Percentiles rank a stretch among this genome's conserved stretches.
phyloP scores from a whole-genome alignment of 2,329 filamentous ascomycete species.

The Cytospora chrysosperma region DNA sequence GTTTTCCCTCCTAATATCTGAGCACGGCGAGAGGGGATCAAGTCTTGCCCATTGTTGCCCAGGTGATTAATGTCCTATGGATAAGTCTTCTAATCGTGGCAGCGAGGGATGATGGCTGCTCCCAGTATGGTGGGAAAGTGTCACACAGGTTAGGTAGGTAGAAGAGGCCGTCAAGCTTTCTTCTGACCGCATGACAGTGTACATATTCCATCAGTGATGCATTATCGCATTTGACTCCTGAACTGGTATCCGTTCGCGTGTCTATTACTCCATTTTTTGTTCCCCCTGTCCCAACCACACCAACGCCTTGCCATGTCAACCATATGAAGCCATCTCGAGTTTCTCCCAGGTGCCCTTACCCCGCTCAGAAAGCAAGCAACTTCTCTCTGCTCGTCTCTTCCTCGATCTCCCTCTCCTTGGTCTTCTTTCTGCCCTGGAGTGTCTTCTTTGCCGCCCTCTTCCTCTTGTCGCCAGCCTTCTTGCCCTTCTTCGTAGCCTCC shows the following conservation, averaged over 20 bases:
- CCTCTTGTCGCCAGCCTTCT: conserved; percentile 57
- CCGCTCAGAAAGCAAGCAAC: conserved; percentile 32
- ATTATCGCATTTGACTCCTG: not conserved
- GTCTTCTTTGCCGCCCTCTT: conserved; percentile 51
- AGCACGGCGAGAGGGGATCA: too few species aligned
- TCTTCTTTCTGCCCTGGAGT: conserved; percentile 61
- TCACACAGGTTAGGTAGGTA: not conserved
- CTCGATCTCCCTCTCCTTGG: conserved; percentile 73
- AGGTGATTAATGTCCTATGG: not conserved
- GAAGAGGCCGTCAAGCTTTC: not conserved
- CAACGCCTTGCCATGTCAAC: conserved; percentile 14
- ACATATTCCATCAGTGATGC: not conserved
- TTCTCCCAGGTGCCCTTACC: not conserved
- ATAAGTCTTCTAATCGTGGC: not conserved
- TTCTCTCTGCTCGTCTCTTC: conserved; percentile 52
- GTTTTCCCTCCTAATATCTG: too few species aligned
- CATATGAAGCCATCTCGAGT: not conserved
- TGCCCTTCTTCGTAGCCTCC: conserved; percentile 42
- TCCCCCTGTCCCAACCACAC: not conserved
- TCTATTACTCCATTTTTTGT: conserved; percentile 7
- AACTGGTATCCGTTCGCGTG: conserved; percentile 9
- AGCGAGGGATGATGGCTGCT: not conserved
- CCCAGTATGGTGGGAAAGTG: not conserved
- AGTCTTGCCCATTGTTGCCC: too few species aligned
- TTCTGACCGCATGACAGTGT: not conserved